These are phyloP conservation scores for Omphalotus guepiniiformis DNA, from an alignment of 768 basidiomycete genomes.

Conservation along the genomic window DNA sequence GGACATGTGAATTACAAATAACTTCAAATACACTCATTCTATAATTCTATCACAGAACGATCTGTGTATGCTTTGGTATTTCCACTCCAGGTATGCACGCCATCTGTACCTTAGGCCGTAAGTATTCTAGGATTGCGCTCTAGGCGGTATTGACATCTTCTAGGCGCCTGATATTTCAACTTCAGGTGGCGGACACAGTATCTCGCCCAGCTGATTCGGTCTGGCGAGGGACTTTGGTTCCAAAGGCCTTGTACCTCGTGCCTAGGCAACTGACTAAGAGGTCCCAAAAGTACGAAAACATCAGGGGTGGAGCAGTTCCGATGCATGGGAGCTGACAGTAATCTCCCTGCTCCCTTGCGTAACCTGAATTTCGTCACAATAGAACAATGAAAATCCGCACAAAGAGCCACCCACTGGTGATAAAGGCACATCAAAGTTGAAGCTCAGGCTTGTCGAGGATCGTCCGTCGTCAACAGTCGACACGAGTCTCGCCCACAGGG, in stretches of 20 bases:
- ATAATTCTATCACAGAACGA: too few relatives aligned
- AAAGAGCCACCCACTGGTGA: background rate
- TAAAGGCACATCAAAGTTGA: slow-evolving; percentile 9
- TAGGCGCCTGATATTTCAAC: too few relatives aligned
- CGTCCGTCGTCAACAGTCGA: slow-evolving; percentile 2
- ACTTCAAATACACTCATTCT: too few relatives aligned
- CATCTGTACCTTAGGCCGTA: too few relatives aligned
- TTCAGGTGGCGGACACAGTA: too few relatives aligned
- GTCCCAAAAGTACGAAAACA: slow-evolving; percentile 1
- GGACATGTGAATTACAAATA: too few relatives aligned
- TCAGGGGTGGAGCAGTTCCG: slow-evolving; percentile 8
- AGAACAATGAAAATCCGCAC: background rate
- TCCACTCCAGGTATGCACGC: too few relatives aligned
- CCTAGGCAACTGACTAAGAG: slow-evolving; percentile 2
- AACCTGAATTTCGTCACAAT: background rate
- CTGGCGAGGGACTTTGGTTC: background rate
- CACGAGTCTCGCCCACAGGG: slow-evolving; percentile 12
- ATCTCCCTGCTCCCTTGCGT: slow-evolving; percentile 4
- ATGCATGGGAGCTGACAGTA: slow-evolving; percentile 10
- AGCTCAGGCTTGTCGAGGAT: slow-evolving; percentile 3
- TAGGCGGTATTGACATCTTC: too few relatives aligned
- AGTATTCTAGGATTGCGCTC: too few relatives aligned
- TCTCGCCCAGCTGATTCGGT: background rate
- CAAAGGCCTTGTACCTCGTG: background rate
- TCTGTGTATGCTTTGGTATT: too few relatives aligned